These are phyloP conservation scores for Venturiaceae sp. DNA, from an alignment of 2,329 filamentous ascomycete species.

Conservation along the genomic window DNA sequence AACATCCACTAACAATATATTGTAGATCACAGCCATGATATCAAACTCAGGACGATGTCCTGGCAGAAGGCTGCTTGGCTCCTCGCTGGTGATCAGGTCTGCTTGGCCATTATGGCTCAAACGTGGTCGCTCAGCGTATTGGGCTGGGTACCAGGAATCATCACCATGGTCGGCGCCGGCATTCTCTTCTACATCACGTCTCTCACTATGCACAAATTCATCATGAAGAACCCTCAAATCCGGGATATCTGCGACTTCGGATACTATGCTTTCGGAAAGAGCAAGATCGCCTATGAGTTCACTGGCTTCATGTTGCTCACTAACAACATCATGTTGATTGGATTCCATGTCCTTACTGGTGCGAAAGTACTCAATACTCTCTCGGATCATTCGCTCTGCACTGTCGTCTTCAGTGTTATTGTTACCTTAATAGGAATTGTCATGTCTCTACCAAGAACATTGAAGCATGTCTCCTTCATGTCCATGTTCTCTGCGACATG, in stretches of 20 bases:
- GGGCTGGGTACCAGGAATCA: slow-evolving; percentile 36
- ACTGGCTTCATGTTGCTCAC: slow-evolving; percentile 38
- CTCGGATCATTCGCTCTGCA: slow-evolving; percentile 38
- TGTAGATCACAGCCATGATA: slow-evolving; percentile 38
- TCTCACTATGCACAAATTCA: slow-evolving; percentile 42
- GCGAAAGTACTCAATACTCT: slow-evolving; percentile 41
- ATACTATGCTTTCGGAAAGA: slow-evolving; percentile 36
- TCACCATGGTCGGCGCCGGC: slow-evolving; percentile 36
- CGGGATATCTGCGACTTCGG: slow-evolving; percentile 41
- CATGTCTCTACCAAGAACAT: slow-evolving; percentile 34
- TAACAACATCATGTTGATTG: slow-evolving; percentile 42
- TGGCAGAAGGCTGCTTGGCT: slow-evolving; percentile 43
- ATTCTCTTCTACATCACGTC: slow-evolving; percentile 40
- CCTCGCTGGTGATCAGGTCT: slow-evolving; percentile 39
- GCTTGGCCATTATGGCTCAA: slow-evolving; percentile 42
- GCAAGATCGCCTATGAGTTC: slow-evolving; percentile 33
- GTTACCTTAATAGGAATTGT: slow-evolving; percentile 36
- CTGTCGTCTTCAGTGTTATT: slow-evolving; percentile 39
- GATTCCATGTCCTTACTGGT: slow-evolving; percentile 40
- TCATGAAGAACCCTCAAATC: slow-evolving; percentile 43
- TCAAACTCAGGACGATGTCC: slow-evolving; percentile 43
- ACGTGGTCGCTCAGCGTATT: slow-evolving; percentile 40
- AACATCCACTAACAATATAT: neutral
- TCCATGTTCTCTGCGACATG: slow-evolving; percentile 39
- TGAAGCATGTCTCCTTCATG: slow-evolving; percentile 41